Evolutionary conservation across 2,329 filamentous ascomycete species (phyloP), one percentile per base, ranked within the genome.

Genomic region (Fusarium abutilonis): DNA sequence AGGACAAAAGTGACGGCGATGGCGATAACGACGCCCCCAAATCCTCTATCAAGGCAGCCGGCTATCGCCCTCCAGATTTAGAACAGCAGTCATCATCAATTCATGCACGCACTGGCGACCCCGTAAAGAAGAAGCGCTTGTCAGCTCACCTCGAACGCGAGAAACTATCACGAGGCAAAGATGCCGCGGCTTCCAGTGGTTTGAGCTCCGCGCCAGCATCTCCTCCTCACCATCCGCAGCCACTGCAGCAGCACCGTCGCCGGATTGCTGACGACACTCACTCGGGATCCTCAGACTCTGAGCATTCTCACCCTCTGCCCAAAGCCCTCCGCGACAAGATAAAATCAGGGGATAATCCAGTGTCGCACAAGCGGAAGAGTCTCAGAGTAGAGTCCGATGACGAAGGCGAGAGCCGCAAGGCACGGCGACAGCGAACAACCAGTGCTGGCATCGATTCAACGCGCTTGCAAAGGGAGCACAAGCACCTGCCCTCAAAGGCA

Each of bases 1-100:
- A 89, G 71, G 85, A 88, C 70, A 83, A 80, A 69, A 85, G 82
- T 67, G 86, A 87, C 54, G 80, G 81, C 52, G 85, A 86, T 59
- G 79, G 76, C 21, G 52, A 57, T 29, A 9, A 36, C 17, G 84
- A 86, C 9, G 73, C 69, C 14, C 70, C 74, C 26, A 76, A 70
- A 52, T 69, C 74, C 46, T 73, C 76, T 42, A 70, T 72, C 51
- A 66, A 70, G 39, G 72, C 71, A 42, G 57, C 71, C 52, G 75
- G 70, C 15, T 63, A 56, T 43, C 63, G 43, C 14, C 63, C 63
- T 52, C 76, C 75, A 52, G 76, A 79, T 23, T 67, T 59, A 41
- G 74, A 76, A 43, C 77, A 73, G 35, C 75, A 70, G 55, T 55
- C 72, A 38, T 72, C 73, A 43, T 65, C 75, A 34, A 63, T 63